Percentiles rank a stretch among this genome's conserved stretches.
Evolutionary conservation across 164 flowering plant genomes (phyloP).

Genomic region (Piper longum): DNA sequence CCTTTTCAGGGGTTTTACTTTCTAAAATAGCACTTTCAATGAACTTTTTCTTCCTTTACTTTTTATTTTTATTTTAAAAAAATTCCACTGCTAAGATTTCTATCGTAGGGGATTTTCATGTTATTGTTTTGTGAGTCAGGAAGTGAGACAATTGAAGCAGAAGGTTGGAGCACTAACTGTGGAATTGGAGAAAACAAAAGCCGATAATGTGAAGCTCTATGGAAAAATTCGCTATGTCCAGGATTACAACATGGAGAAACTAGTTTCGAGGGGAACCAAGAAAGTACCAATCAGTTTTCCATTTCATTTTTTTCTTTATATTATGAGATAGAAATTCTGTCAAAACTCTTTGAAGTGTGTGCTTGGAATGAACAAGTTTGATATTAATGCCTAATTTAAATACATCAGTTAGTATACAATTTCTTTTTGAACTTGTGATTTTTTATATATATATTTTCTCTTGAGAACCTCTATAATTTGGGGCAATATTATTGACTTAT

Average conservation of each 20-base stretch:
- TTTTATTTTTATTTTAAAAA: too few species aligned
- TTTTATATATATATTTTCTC: conserved; percentile 2
- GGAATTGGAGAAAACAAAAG: conserved; percentile 83
- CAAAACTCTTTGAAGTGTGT: not conserved
- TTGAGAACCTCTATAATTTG: not conserved
- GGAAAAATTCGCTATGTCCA: conserved; percentile 98
- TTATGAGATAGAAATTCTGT: not conserved
- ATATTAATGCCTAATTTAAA: too few species aligned
- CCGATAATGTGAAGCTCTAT: conserved; percentile 95
- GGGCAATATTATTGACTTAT: not conserved
- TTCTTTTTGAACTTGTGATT: too few species aligned
- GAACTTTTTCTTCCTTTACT: too few species aligned
- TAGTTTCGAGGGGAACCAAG: conserved; percentile 89
- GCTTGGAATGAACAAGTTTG: not conserved
- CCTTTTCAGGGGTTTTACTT: too few species aligned
- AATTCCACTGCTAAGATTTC: too few species aligned
- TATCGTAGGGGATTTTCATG: not conserved
- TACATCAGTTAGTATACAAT: too few species aligned
- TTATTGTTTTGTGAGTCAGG: conserved; percentile 34
- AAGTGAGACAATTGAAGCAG: conserved; percentile 83
- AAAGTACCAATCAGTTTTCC: conserved; percentile 34
- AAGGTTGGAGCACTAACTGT: conserved; percentile 55
- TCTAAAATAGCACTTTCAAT: too few species aligned
- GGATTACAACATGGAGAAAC: conserved; percentile 87
- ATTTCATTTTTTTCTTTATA: not conserved